Evolutionary conservation across 2,329 filamentous ascomycete species (phyloP).

Genomic region (Sclerotiophoma versabilis): DNA sequence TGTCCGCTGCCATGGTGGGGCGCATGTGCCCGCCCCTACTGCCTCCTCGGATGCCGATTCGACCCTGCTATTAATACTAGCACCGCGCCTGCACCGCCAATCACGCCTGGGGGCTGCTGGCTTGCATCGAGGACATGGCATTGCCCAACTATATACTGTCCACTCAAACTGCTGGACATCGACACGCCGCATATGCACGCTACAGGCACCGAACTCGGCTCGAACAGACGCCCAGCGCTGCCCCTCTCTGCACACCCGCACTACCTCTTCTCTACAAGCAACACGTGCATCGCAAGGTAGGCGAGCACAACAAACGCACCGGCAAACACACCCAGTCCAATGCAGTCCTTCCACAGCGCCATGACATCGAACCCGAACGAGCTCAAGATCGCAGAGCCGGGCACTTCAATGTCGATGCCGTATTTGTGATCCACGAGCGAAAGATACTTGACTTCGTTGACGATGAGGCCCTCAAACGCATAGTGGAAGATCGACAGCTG

Average conservation of each 20-base stretch:
- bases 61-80: background rate
- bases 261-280: constrained; percentile 87
- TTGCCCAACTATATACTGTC: background rate
- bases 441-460: constrained; percentile 93
- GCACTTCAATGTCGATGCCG: constrained; percentile 93
- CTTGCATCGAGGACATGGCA: background rate
- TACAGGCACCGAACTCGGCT: background rate
- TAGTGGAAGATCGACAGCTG: constrained; percentile 97
- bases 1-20: constrained; percentile 2
- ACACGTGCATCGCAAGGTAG: constrained; percentile 89
- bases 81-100: background rate
- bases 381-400: constrained; percentile 90
- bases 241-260: background rate
- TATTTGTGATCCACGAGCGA: constrained; percentile 94
- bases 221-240: constrained; percentile 5
- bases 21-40: background rate
- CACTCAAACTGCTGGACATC: background rate
- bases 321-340: constrained; percentile 82
- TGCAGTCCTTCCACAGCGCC: constrained; percentile 83
- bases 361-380: constrained; percentile 93
- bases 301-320: constrained; percentile 84
- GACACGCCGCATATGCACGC: constrained; percentile 10
- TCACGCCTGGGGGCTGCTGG: background rate
- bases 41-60: background rate
- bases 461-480: constrained; percentile 93